Evolutionary conservation across 2,329 filamentous ascomycete species (phyloP).

Genomic region (Clarireedia paspali): DNA sequence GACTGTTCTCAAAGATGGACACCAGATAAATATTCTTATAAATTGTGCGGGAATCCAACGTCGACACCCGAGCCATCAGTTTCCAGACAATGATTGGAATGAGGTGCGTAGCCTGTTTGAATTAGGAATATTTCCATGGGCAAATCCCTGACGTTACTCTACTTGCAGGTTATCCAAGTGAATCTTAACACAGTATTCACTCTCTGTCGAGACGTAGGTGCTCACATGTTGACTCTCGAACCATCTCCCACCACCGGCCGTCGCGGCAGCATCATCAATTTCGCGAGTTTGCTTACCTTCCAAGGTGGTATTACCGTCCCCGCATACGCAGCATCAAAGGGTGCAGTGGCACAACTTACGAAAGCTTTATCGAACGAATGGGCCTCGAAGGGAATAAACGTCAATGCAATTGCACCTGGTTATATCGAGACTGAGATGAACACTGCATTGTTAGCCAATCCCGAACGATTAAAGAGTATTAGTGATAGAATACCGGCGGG

Average conservation of each 20-base stretch:
- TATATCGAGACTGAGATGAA: slow-evolving; percentile 98
- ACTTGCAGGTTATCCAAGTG: slow-evolving; percentile 58
- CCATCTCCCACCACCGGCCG: slow-evolving; percentile 67
- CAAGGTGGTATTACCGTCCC: slow-evolving; percentile 86
- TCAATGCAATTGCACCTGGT: slow-evolving; percentile 84
- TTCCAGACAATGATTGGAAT: slow-evolving; percentile 33
- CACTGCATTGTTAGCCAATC: slow-evolving; percentile 66
- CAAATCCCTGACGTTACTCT: slow-evolving; percentile 17
- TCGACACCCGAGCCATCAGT: slow-evolving; percentile 32
- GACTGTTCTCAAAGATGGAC: slow-evolving; percentile 45
- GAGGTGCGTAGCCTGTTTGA: slow-evolving; percentile 51
- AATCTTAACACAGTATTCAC: slow-evolving; percentile 80
- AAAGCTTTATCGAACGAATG: slow-evolving; percentile 77
- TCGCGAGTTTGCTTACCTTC: slow-evolving; percentile 78
- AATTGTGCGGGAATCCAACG: slow-evolving; percentile 37
- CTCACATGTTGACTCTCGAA: slow-evolving; percentile 58
- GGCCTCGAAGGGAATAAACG: slow-evolving; percentile 68
- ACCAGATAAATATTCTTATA: slow-evolving; percentile 37
- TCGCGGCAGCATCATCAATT: slow-evolving; percentile 72
- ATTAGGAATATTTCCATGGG: slow-evolving; percentile 31
- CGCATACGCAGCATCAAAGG: slow-evolving; percentile 81
- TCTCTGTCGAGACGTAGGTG: slow-evolving; percentile 67
- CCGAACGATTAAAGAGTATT: slow-evolving; percentile 63
- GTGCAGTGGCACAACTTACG: slow-evolving; percentile 64
- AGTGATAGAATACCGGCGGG: slow-evolving; percentile 75